Percentiles rank a stretch among this genome's conserved stretches.
These are phyloP conservation scores for Cordyceps fumosorosea DNA, from an alignment of 2,329 filamentous ascomycete genomes.

Conservation along the genomic window DNA sequence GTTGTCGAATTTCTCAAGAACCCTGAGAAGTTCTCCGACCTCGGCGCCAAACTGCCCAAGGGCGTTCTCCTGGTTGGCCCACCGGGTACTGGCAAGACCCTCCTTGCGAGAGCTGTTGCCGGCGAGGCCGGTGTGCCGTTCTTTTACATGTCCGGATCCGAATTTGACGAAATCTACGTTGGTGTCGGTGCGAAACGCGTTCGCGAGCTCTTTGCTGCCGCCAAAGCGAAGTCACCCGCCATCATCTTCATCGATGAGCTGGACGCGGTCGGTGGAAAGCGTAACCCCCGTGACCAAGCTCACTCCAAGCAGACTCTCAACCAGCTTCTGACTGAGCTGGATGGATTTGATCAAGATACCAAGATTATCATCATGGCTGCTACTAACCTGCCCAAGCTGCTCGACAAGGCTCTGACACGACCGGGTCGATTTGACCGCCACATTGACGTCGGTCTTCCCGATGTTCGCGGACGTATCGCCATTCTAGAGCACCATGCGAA, in stretches of 20 bases:
- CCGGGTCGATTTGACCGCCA: slow-evolving; percentile 95
- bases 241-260: slow-evolving; percentile 96
- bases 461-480: slow-evolving; percentile 85
- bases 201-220: slow-evolving; percentile 80
- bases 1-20: slow-evolving; percentile 94
- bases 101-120: slow-evolving; percentile 89
- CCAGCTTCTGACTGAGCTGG: slow-evolving; percentile 91
- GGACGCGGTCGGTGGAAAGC: slow-evolving; percentile 88
- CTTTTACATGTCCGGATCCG: slow-evolving; percentile 99
- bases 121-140: slow-evolving; percentile 97
- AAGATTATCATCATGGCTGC: slow-evolving; percentile 94
- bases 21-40: slow-evolving; percentile 85
- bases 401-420: slow-evolving; percentile 90
- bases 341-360: slow-evolving; percentile 91
- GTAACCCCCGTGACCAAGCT: slow-evolving; percentile 85
- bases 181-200: slow-evolving; percentile 95
- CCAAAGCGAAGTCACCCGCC: slow-evolving; percentile 76
- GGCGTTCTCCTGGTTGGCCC: slow-evolving; percentile 92
- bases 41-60: slow-evolving; percentile 95
- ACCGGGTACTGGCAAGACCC: slow-evolving; percentile 94
- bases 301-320: slow-evolving; percentile 98
- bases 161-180: slow-evolving; percentile 98
- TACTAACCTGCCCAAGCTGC: slow-evolving; percentile 89
- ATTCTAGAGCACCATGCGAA: slow-evolving; percentile 92
- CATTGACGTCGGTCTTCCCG: slow-evolving; percentile 79